These are phyloP conservation scores for Rhodotorula mucilaginosa DNA, from an alignment of 1,284 basidiomycete genomes.

Conservation along the genomic window DNA sequence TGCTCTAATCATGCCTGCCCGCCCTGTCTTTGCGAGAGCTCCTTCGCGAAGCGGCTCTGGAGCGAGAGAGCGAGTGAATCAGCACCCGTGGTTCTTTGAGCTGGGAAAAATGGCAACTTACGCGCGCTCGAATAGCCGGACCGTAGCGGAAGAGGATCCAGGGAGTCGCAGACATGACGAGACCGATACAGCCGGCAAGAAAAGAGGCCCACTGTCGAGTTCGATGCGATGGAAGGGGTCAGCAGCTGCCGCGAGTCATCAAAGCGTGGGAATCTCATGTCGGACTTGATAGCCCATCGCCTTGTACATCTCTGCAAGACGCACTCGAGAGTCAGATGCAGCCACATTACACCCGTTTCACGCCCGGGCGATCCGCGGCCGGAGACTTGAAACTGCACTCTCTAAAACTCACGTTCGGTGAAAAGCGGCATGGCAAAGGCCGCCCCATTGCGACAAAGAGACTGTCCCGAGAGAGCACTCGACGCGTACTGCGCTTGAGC, in stretches of 20 bases:
- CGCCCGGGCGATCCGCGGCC: no score
- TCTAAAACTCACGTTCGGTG: constrained; percentile 3
- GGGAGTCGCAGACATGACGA: constrained; percentile 19
- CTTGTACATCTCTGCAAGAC: constrained; percentile 20
- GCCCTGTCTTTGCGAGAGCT: constrained; percentile 9
- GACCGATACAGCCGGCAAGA: constrained; percentile 26
- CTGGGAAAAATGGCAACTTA: constrained; percentile 2
- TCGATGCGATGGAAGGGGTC: background rate
- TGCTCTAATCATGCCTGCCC: background rate
- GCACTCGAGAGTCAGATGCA: no score
- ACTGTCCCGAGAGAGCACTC: constrained; percentile 41
- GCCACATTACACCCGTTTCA: no score
- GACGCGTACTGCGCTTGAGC: constrained; percentile 43
- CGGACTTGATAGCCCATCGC: constrained; percentile 27
- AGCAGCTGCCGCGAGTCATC: background rate
- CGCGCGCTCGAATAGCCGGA: constrained; percentile 26
- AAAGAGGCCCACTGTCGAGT: constrained; percentile 26
- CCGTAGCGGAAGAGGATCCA: constrained; percentile 28
- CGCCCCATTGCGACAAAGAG: constrained; percentile 32
- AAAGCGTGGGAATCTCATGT: background rate
- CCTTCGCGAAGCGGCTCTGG: constrained; percentile 37
- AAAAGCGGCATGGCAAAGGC: constrained; percentile 36
- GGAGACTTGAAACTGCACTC: background rate
- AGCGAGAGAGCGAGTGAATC: background rate
- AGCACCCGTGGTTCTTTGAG: no score